A percentile compares a stretch with the other conserved stretches of the same genome.
These are phyloP conservation scores for Echria macrotheca DNA, from an alignment of 495 filamentous ascomycete species.

Conservation along the genomic window DNA sequence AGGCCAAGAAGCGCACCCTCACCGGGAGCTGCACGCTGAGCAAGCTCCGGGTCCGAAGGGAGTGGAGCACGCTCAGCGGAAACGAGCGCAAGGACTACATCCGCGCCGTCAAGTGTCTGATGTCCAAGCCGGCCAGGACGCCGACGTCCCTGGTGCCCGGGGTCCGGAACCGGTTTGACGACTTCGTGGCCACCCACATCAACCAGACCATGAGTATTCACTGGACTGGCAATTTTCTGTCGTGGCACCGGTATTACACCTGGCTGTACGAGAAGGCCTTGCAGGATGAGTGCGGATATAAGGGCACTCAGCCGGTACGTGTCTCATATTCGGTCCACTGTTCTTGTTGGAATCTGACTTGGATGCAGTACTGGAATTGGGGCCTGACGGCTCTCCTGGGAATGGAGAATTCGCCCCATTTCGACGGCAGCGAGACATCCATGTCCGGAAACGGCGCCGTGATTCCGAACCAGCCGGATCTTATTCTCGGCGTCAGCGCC, in stretches of 20 bases:
- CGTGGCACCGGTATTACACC: slow-evolving; percentile 68
- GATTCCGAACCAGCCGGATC: slow-evolving; percentile 26
- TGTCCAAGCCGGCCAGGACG: slow-evolving; percentile 43
- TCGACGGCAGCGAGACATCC: slow-evolving; percentile 25
- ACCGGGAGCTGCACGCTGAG: slow-evolving; percentile 1
- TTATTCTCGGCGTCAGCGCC: slow-evolving; percentile 16
- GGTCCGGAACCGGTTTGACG: slow-evolving; percentile 49
- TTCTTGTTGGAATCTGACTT: too few species aligned
- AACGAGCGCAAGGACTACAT: slow-evolving; percentile 48
- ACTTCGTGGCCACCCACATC: slow-evolving; percentile 63
- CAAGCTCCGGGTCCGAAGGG: slow-evolving; percentile 10
- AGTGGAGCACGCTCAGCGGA: background rate
- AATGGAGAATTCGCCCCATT: slow-evolving; percentile 18
- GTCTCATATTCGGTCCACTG: background rate
- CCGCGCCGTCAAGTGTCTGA: slow-evolving; percentile 56
- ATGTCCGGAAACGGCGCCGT: slow-evolving; percentile 33
- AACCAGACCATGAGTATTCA: slow-evolving; percentile 56
- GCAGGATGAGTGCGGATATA: slow-evolving; percentile 62
- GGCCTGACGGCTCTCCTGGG: slow-evolving; percentile 33
- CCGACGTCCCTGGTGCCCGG: slow-evolving; percentile 29
- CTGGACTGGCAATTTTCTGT: slow-evolving; percentile 57
- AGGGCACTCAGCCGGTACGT: slow-evolving; percentile 33
- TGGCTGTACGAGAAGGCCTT: slow-evolving; percentile 59
- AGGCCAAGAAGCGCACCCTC: background rate
- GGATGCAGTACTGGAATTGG: slow-evolving; percentile 19